A percentile compares a stretch with the other conserved stretches of the same genome.
phyloP scores from a whole-genome alignment of 768 basidiomycete species.

The Myochromella boudieri region DNA sequence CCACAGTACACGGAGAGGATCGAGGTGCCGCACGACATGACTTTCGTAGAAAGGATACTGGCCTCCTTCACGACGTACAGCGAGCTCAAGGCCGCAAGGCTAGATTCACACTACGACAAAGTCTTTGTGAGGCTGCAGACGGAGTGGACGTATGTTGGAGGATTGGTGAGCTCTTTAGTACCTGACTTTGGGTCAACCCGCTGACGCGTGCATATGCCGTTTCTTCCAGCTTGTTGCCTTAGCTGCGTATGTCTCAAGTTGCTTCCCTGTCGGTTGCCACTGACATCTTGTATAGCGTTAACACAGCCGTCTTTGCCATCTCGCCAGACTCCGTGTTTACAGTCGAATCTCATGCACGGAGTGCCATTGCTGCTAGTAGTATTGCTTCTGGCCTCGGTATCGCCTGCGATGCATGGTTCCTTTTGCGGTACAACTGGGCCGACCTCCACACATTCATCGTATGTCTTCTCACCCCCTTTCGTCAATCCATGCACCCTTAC shows the following conservation, averaged over 20 bases:
- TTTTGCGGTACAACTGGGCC: constrained; percentile 59
- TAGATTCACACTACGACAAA: constrained; percentile 50
- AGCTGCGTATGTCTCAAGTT: constrained; percentile 42
- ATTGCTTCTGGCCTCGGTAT: constrained; percentile 67
- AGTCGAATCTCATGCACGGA: constrained; percentile 44
- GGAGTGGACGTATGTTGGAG: constrained; percentile 71
- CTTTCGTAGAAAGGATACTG: constrained; percentile 36
- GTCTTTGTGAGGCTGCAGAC: constrained; percentile 46
- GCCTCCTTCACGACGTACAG: constrained; percentile 56
- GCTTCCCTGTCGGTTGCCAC: not conserved
- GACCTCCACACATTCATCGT: constrained; percentile 55
- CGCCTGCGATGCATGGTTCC: constrained; percentile 62
- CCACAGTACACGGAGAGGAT: constrained; percentile 46
- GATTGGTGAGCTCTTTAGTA: constrained; percentile 41
- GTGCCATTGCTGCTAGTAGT: constrained; percentile 57
- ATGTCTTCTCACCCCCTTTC: no score
- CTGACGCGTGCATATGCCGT: no score
- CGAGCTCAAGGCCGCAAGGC: constrained; percentile 47
- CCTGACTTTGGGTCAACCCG: not conserved
- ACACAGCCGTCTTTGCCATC: constrained; percentile 66
- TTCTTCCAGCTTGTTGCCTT: constrained; percentile 57
- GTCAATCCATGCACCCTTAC: no score
- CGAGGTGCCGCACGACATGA: constrained; percentile 26
- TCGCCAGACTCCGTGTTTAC: constrained; percentile 50
- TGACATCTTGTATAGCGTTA: constrained; percentile 29